Conservation (phyloP, 2,329 filamentous ascomycete species). For the Fusarium graminum region DNA sequence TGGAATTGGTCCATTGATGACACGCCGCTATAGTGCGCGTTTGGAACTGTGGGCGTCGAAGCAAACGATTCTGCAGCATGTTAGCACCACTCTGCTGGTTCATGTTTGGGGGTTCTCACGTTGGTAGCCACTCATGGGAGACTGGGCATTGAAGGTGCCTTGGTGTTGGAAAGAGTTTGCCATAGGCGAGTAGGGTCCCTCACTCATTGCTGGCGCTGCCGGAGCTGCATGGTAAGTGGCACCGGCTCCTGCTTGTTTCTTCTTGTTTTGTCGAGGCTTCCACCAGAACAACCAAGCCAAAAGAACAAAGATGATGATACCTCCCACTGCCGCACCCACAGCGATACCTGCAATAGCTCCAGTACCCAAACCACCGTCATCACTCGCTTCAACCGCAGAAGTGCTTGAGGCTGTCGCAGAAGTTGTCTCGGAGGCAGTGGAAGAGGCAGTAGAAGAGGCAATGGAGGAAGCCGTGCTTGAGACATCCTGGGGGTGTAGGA, state of each 20-base stretch:
- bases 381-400: constrained; percentile 3
- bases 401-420: constrained; percentile 20
- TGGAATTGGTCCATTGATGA: constrained; percentile 38
- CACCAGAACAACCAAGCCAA: constrained; percentile 45
- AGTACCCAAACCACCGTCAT: constrained; percentile 28
- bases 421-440: constrained; percentile 18
- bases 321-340: constrained; percentile 34
- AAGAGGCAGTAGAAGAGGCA: constrained; percentile 11
- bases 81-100: constrained; percentile 13
- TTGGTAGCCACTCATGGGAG: constrained; percentile 44
- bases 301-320: constrained; percentile 29
- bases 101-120: constrained; percentile 22
- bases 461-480: constrained; percentile 9
- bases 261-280: constrained; percentile 41
- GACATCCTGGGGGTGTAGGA: constrained; percentile 32
- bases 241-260: constrained; percentile 1
- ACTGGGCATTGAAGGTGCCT: constrained; percentile 23
- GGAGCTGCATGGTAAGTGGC: constrained; percentile 9
- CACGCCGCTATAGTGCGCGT: constrained; percentile 34
- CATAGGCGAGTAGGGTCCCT: constrained; percentile 31
- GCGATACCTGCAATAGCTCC: constrained; percentile 44
- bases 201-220: constrained; percentile 15
- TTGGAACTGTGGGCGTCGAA: constrained; percentile 26
- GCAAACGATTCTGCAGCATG: constrained; percentile 30
- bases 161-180: constrained; percentile 9